Percentiles rank a stretch among this genome's conserved stretches.
Conservation (phyloP, 1,284 basidiomycete species). For the Amylostereum areolatum region DNA sequence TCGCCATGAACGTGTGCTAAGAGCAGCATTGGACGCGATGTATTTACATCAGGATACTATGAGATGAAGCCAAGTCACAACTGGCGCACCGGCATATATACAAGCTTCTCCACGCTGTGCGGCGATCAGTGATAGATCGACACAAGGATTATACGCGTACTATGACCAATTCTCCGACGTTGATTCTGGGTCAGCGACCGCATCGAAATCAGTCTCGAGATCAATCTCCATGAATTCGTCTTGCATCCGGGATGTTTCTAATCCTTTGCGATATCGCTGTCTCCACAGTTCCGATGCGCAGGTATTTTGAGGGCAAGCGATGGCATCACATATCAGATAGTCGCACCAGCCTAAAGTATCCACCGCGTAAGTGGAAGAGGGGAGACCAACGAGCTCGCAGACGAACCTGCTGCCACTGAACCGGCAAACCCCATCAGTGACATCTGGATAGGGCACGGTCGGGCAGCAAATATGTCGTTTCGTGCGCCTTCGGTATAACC, state of each 20-base stretch:
- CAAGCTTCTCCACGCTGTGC: conserved; percentile 37
- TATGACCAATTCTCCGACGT: conserved; percentile 45
- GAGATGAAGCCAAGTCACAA: not conserved
- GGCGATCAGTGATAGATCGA: conserved; percentile 1
- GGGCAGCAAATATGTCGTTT: conserved; percentile 58
- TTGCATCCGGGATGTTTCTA: not conserved
- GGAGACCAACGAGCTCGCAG: not conserved
- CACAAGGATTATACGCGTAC: conserved; percentile 28
- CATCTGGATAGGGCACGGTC: conserved; percentile 54
- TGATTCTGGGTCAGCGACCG: conserved; percentile 48
- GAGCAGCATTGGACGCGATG: not conserved
- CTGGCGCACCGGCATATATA: conserved; percentile 42
- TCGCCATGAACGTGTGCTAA: conserved; percentile 54
- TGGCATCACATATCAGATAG: conserved; percentile 51
- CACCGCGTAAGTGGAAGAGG: not conserved
- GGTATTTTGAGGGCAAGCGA: conserved; percentile 44
- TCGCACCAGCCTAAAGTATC: conserved; percentile 46
- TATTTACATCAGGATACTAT: not conserved
- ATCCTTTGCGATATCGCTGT: conserved; percentile 4
- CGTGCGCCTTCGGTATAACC: conserved; percentile 64
- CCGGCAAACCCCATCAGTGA: conserved; percentile 57
- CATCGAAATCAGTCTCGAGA: conserved; percentile 23
- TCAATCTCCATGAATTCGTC: conserved; percentile 5
- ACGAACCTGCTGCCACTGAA: conserved; percentile 41
- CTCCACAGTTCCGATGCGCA: conserved; percentile 36